phyloP scores from a whole-genome alignment of 306 rosid species.

The Heteromeles arbutifolia region DNA sequence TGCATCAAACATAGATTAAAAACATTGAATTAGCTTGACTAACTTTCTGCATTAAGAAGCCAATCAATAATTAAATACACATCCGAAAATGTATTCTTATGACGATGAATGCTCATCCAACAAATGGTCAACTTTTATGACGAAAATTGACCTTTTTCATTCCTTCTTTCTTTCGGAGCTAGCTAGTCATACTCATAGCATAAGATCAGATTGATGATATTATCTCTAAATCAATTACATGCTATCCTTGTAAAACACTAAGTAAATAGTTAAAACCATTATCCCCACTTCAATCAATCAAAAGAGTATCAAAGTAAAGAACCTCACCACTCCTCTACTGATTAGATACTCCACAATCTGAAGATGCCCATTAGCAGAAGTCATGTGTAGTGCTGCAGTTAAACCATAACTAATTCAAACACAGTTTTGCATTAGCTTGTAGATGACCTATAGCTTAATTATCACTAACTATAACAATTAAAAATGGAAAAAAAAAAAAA shows the following conservation, averaged over 20 bases:
- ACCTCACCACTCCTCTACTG: constrained; percentile 61
- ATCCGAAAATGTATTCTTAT: background rate
- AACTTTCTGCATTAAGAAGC: background rate
- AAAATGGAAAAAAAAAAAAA: background rate
- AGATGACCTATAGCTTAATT: background rate
- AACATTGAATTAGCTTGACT: background rate
- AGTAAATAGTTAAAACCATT: background rate
- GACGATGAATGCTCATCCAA: background rate
- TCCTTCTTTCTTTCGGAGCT: background rate
- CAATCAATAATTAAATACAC: background rate
- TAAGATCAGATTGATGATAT: background rate
- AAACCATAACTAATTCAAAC: constrained; percentile 15
- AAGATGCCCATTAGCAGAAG: constrained; percentile 86
- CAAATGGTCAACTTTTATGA: background rate
- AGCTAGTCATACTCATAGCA: background rate
- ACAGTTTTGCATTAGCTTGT: background rate
- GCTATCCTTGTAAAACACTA: background rate
- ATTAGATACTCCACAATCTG: constrained; percentile 63
- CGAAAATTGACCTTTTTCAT: background rate
- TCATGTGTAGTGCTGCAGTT: constrained; percentile 85
- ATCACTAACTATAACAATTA: background rate
- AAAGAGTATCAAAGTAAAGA: background rate
- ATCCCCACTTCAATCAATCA: background rate
- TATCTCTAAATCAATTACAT: background rate
- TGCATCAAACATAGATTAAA: background rate